Evolutionary conservation across 116 monocot genomes (phyloP), one percentile per base, ranked within the genome.

Genomic region (Iris pallida): DNA sequence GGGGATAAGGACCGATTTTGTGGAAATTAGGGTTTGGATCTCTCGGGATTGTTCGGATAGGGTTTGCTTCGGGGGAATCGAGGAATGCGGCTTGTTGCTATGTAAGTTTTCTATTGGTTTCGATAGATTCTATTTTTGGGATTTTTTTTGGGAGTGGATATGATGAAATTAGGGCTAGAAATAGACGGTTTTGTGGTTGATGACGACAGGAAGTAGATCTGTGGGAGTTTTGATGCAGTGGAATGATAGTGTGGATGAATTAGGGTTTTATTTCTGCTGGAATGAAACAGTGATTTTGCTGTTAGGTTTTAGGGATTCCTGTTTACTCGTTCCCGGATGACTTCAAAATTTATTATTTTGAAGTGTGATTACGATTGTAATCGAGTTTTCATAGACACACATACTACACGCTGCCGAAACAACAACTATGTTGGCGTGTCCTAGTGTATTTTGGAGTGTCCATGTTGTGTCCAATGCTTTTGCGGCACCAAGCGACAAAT

Each of bases 151-250:
- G 30, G 30, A 30, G 13, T 30, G 44, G 42, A 16, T 13, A 61
- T 42, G 41, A 61, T 45, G 61, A 44, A 44, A 61, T 45, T 61
- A 61, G 61, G 61, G 61, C 45, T 61, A 61, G 61, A 61, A 44
- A 61, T 45, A 14, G 30, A 30, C 3, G 30, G 30, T 30, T 59
- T 11, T 59, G 14, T 59, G 59, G 5, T 59, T 59, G 13, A 11
- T 11, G 41, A 11, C 40, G 30, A 30, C 3, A 30, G 2, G 41
- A 40, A 59, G 4, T 30, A 41, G 59, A 59, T 59, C 59, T 41
- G 41, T 59, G 59, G 5, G 30, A 30, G 30, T 30, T 30, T 30
- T 30, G 30, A 30, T 30, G 30, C 30, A 30, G 30, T 30, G 30
- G 30, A 30, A 30, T 30, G 30, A 30, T 30, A 30, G 30, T 30